phyloP scores from a whole-genome alignment of 2,329 filamentous ascomycete genomes.

The Cadophora luteo-olivacea region DNA sequence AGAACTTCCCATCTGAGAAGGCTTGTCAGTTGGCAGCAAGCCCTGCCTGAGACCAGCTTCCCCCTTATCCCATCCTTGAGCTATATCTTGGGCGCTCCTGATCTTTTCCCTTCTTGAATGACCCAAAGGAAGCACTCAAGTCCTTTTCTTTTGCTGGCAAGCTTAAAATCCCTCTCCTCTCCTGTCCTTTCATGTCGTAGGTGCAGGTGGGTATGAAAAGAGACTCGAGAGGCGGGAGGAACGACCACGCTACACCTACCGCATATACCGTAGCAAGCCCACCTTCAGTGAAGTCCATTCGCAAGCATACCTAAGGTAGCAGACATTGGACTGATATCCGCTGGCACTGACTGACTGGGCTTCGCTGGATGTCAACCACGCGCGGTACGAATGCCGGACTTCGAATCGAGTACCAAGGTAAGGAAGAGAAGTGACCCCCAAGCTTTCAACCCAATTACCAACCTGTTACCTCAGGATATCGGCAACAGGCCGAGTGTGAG shows the following conservation, averaged over 20 bases:
- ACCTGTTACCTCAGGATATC: slow-evolving; percentile 12
- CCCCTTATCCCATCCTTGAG: neutral
- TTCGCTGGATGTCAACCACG: neutral
- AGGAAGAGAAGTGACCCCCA: neutral
- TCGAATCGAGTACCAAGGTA: neutral
- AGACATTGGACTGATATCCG: neutral
- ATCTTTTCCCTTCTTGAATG: neutral
- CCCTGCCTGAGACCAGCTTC: neutral
- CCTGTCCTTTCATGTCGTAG: neutral
- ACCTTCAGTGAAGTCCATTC: neutral
- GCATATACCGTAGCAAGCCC: neutral
- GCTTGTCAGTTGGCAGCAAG: neutral
- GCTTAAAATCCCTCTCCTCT: neutral
- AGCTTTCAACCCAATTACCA: slow-evolving; percentile 8
- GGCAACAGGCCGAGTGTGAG: neutral
- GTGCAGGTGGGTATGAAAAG: neutral
- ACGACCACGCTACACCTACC: slow-evolving; percentile 16
- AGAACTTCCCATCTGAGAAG: neutral
- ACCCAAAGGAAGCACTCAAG: neutral
- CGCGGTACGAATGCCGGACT: slow-evolving; percentile 3
- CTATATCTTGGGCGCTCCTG: neutral
- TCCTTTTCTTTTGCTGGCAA: neutral
- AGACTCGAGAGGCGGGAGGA: slow-evolving; percentile 3
- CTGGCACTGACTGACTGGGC: neutral
- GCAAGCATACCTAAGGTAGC: too few relatives aligned